Conservation (phyloP, 768 basidiomycete genomes). For the Pisolithus albus region DNA sequence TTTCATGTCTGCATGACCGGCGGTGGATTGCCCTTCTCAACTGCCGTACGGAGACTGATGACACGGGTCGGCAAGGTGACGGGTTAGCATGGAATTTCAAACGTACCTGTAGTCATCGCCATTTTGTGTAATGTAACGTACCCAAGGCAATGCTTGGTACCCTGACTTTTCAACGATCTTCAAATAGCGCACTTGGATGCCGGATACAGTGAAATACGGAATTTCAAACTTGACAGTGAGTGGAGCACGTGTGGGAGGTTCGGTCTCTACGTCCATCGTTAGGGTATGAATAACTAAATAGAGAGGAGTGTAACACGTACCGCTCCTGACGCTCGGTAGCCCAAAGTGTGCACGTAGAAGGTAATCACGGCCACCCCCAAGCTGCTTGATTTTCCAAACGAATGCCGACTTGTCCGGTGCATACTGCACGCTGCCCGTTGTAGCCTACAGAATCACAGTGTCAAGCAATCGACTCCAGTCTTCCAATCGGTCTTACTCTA, state of each 20-base stretch:
- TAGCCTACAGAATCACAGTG: slow-evolving; percentile 49
- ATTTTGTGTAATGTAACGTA: slow-evolving; percentile 88
- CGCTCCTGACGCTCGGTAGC: slow-evolving; percentile 85
- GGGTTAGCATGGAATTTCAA: neutral
- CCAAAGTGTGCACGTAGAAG: slow-evolving; percentile 98
- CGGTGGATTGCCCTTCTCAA: slow-evolving; percentile 66
- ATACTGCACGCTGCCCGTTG: slow-evolving; percentile 93
- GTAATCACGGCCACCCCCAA: slow-evolving; percentile 93
- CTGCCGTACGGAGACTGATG: slow-evolving; percentile 60
- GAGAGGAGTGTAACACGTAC: slow-evolving; percentile 37
- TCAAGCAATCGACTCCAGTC: neutral
- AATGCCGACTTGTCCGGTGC: slow-evolving; percentile 98
- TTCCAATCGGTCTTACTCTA: slow-evolving; percentile 43
- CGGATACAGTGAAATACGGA: slow-evolving; percentile 96
- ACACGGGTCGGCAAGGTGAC: neutral
- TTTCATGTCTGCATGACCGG: slow-evolving; percentile 33
- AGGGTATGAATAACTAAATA: slow-evolving; percentile 24
- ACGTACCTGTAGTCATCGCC: slow-evolving; percentile 84
- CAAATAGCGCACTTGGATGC: slow-evolving; percentile 95
- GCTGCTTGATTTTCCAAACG: slow-evolving; percentile 98
- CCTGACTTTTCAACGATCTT: slow-evolving; percentile 99
- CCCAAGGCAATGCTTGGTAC: slow-evolving; percentile 95
- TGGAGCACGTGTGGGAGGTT: slow-evolving; percentile 71
- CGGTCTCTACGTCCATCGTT: slow-evolving; percentile 47
- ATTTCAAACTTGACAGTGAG: slow-evolving; percentile 98